Base-by-base conservation (phyloP, 352 stramenopile genomes). In the Thalassiosira ordinaria region DNA sequence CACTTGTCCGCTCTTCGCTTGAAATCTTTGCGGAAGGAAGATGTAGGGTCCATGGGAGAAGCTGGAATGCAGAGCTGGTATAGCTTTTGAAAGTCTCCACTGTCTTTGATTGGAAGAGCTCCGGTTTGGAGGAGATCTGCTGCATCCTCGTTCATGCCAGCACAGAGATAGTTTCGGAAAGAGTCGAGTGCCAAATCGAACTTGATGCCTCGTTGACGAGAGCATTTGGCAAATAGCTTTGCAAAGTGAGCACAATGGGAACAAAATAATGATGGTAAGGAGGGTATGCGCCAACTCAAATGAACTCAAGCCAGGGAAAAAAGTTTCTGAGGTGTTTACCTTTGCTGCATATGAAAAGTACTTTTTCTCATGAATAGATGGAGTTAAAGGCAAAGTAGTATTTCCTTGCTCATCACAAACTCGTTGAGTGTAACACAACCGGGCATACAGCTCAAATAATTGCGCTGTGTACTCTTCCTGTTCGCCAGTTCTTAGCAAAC, bases 381-480 rank as follows among this genome's bases (percentile, higher is more conserved):
- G 69, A 37, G 52, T 13, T 33, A 76, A 51, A 24, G 60, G 71
- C n/a, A 74, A 22, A 11, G 24, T 46, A 8, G 22, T 31, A 51
- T 56, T 35, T 73, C 44, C 39, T 35, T 78, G 55, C 18, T 78
- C 47, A 8, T 80, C 61, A 13, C 26, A 33, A 33, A 71, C 37
- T 26, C 69, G 57, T 57, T 75, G 52, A 29, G 69, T 56, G 20
- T 80, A 84, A 33, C 55, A 65, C 20, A 84, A n/a, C 16, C 60
- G 44, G 33, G 68, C 69, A 51, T 83, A 82, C 7, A 80, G 59
- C 31, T 84, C 80, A 78, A 87, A 85, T 59, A 87, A 71, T 47
- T 57, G 20, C 22, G 80, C 75, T 20, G 59, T 31, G 13, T 82
- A 41, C 37, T 62, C 49, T 39, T 87, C 68, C 35, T 80, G 27